Evolutionary conservation across 108 stramenopile species (phyloP).

Genomic region (Skeletonema marinoi): DNA sequence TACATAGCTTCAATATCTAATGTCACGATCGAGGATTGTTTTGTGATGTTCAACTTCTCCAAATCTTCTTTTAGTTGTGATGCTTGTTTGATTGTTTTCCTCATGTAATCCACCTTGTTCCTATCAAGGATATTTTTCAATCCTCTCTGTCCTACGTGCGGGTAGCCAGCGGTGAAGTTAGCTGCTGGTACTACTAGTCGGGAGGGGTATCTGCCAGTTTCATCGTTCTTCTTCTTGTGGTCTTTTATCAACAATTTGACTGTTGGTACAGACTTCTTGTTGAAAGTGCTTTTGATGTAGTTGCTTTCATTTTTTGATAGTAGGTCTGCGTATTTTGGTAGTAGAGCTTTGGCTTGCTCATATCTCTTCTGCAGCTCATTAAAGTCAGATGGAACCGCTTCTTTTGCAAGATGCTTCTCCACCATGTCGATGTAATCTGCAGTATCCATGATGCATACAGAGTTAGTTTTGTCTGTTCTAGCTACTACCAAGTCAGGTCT

Average conservation of each 20-base stretch:
- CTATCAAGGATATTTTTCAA: too few relatives aligned
- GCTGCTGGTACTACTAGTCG: constrained; percentile 12
- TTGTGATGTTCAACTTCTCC: too few relatives aligned
- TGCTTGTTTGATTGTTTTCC: too few relatives aligned
- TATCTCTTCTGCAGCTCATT: not conserved
- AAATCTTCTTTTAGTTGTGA: too few relatives aligned
- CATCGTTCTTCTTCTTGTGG: constrained; percentile 39
- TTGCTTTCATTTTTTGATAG: not conserved
- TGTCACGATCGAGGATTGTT: too few relatives aligned
- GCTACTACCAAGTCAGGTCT: constrained; percentile 33
- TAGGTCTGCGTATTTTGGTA: not conserved
- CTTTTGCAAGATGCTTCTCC: not conserved
- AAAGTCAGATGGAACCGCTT: not conserved
- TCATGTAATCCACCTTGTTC: too few relatives aligned
- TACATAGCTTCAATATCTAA: too few relatives aligned
- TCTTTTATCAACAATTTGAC: constrained; percentile 15
- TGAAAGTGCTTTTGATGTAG: not conserved
- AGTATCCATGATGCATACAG: not conserved
- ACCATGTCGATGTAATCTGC: not conserved
- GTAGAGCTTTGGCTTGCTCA: not conserved
- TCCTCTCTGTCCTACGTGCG: too few relatives aligned
- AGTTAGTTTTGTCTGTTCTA: not conserved
- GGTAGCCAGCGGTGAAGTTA: too few relatives aligned
- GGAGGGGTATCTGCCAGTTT: constrained; percentile 28
- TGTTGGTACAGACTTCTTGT: not conserved